Evolutionary conservation across 176 grass and related monocot genomes (phyloP), one percentile per base, ranked within the genome.

Genomic region (Saccharum officinarum): DNA sequence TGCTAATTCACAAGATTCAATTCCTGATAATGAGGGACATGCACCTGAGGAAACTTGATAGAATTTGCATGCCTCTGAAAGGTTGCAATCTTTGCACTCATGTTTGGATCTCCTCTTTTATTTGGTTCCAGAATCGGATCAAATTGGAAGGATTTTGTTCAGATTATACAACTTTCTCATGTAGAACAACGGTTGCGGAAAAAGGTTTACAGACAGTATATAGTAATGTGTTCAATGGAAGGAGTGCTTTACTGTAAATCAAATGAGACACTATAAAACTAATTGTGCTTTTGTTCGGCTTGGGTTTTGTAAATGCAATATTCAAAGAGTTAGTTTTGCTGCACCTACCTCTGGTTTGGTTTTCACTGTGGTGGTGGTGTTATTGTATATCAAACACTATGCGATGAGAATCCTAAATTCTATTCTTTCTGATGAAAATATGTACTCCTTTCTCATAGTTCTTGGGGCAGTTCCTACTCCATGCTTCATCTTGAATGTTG

Each of bases 1-100:
- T 82, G 49, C 38, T 36, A 77, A 67, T 57, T 76, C 89, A 18
- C 76, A 77, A 64, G 76, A 84, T 80, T 63, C 8, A 70, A 71
- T 80, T 84, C 89, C 83, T 4, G 65, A 71, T 80, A 76, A 54
- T 0, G 33, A 64, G 16, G 70, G 39, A 45, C 59, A 80, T 76
- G 22, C 70, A 60, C 75, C 34, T 33, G 37, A 74, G 69, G 70
- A 67, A 82, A 69, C 38, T 87, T 13, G 66, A 70, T 86, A 87
- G 81, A 62, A 39, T 26, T 44, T 79, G 6, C 14, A 50, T 22
- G 22, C 50, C 6, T 76, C 75, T 69, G 37, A 6, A 28, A 79
- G 17, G 44, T 83, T 59, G 15, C 4, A 60, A 23, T 80, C 38
- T 79, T 79, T 78, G 10, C 28, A 39, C 14, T 73, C 26, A n/a